A percentile compares a stretch with the other conserved stretches of the same genome.
Evolutionary conservation across 371 early-diverging fungal species (phyloP).

Genomic region (Mucor saturninus): DNA sequence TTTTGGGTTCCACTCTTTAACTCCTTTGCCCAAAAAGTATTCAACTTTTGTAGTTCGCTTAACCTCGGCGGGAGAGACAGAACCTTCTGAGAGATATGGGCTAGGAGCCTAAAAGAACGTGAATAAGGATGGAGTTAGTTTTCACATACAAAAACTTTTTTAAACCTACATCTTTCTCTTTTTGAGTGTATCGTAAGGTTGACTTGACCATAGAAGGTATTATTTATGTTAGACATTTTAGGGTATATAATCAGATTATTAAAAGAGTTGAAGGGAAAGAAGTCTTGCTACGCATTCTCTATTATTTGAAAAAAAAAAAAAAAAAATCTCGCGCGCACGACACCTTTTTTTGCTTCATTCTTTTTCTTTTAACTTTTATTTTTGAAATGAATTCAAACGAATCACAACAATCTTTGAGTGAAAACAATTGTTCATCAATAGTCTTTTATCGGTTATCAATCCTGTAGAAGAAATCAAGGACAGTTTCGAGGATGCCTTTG

Average conservation of each 20-base stretch:
- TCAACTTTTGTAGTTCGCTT: conserved; percentile 13
- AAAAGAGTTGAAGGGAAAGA: not conserved
- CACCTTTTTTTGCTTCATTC: too few relatives aligned
- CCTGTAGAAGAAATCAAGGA: too few relatives aligned
- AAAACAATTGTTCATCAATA: too few relatives aligned
- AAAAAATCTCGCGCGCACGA: too few relatives aligned
- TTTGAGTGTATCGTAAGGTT: not conserved
- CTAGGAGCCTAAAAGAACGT: conserved; percentile 9
- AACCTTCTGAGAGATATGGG: conserved; percentile 2
- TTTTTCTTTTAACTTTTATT: too few relatives aligned
- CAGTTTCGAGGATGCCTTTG: too few relatives aligned
- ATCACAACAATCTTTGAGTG: too few relatives aligned
- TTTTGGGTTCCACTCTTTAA: conserved; percentile 20
- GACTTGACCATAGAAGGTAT: not conserved
- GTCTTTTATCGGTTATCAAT: too few relatives aligned
- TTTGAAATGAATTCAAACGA: too few relatives aligned
- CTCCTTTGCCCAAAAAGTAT: conserved; percentile 19
- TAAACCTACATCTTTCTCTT: conserved; percentile 2
- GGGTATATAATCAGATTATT: conserved; percentile 14
- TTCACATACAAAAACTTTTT: not conserved
- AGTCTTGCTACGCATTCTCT: not conserved
- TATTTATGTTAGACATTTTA: conserved; percentile 32
- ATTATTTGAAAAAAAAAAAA: too few relatives aligned
- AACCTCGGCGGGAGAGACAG: conserved; percentile 8
- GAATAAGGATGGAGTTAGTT: conserved; percentile 5